phyloP scores from a whole-genome alignment of 768 basidiomycete genomes.

The Boletus rubropictus region DNA sequence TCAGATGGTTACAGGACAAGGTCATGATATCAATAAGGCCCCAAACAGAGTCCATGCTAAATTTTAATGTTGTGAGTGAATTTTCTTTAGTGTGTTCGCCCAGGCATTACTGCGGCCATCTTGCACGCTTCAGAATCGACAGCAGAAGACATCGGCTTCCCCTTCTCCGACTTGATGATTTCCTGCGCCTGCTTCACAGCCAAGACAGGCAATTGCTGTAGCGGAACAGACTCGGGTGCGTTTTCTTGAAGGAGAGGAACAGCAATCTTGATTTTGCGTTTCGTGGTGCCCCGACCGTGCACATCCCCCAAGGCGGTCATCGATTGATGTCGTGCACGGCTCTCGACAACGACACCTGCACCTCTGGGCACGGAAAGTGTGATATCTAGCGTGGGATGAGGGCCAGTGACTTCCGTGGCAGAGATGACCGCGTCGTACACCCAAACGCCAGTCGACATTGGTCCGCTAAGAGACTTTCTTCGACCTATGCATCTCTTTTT shows the following conservation, averaged over 20 bases:
- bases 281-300: slow-evolving; percentile 3
- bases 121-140: slow-evolving; percentile 7
- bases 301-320: slow-evolving; percentile 18
- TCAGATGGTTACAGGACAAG: not conserved
- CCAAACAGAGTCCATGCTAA: not conserved
- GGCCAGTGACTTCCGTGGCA: slow-evolving; percentile 33
- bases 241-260: slow-evolving; percentile 12
- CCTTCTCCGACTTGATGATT: not conserved
- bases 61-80: not conserved
- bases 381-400: slow-evolving; percentile 19
- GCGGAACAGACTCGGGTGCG: not conserved
- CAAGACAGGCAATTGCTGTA: not conserved
- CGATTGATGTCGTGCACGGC: slow-evolving; percentile 24
- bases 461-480: slow-evolving; percentile 40
- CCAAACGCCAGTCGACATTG: slow-evolving; percentile 35
- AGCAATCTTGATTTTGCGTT: slow-evolving; percentile 17
- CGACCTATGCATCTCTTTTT: slow-evolving; percentile 55
- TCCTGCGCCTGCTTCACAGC: not conserved
- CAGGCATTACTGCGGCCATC: not conserved
- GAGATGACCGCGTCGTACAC: slow-evolving; percentile 48
- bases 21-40: not conserved
- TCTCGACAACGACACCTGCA: not conserved
- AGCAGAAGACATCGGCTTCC: slow-evolving; percentile 3
- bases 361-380: slow-evolving; percentile 12
- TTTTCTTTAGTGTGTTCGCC: not conserved